A percentile compares a stretch with the other conserved stretches of the same genome.
Conservation (phyloP, 306 rosid genomes). For the Trifolium subterraneum region DNA sequence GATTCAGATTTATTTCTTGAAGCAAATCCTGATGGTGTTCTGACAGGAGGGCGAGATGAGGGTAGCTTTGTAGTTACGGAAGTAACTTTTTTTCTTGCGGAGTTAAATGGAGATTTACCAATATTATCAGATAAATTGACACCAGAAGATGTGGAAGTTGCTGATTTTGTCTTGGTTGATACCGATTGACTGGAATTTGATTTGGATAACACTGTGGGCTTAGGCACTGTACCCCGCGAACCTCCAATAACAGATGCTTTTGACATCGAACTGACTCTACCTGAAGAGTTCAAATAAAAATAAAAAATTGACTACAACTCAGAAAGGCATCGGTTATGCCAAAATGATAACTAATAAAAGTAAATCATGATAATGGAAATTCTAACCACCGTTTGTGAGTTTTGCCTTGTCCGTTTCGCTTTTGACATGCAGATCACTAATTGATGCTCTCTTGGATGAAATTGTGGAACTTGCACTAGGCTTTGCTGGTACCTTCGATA, state of each 20-base stretch:
- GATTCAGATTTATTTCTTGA: conserved; percentile 49
- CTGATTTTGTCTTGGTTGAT: conserved; percentile 53
- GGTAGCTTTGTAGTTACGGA: conserved; percentile 46
- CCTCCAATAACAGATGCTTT: conserved; percentile 53
- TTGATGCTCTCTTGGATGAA: conserved; percentile 70
- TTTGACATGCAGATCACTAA: conserved; percentile 53
- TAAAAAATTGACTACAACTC: conserved; percentile 34
- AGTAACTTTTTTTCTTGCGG: conserved; percentile 52
- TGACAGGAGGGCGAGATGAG: conserved; percentile 52
- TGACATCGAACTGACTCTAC: conserved; percentile 53
- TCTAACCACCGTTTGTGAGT: conserved; percentile 60
- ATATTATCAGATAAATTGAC: conserved; percentile 50
- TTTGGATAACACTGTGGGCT: conserved; percentile 48
- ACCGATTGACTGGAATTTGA: conserved; percentile 52
- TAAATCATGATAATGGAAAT: conserved; percentile 34
- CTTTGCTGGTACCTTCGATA: conserved; percentile 58
- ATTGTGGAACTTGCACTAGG: conserved; percentile 59
- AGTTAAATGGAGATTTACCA: conserved; percentile 56
- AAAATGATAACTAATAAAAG: conserved; percentile 20
- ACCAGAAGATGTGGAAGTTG: conserved; percentile 52
- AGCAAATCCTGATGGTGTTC: conserved; percentile 59
- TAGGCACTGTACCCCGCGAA: conserved; percentile 51
- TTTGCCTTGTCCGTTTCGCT: conserved; percentile 58
- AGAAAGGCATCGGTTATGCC: background rate
- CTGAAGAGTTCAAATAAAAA: conserved; percentile 53